Evolutionary conservation across 2,329 filamentous ascomycete genomes (phyloP), one percentile per base, ranked within the genome.

Genomic region (Pestalotiopsis sp.): DNA sequence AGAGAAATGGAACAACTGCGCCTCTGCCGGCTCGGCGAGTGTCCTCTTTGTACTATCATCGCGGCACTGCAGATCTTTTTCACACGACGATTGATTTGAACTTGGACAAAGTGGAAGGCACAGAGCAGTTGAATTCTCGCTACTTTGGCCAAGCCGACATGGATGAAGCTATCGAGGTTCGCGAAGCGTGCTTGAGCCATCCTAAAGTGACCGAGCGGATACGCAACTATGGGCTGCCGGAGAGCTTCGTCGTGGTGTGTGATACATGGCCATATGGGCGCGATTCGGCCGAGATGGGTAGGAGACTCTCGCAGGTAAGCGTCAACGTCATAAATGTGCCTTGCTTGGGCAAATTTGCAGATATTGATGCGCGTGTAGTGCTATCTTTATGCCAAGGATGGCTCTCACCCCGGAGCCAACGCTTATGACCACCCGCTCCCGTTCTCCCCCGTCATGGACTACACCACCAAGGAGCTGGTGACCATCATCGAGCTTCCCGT

Each of bases 401-500:
- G 57, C 57, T 59, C 57, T n/a, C 57, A 59, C 27, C 57, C 57
- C 2, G 57, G 57, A 13, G 57, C 57, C 17, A 59, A 59, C 27
- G 20, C 57, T 36, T 59, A 59, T 59, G 57, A 59, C 25, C 11
- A 59, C 11, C 57, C 57, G 13, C 27, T 59, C 23, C 57, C 57
- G 17, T 59, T 59, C 25, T 59, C 57, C 59, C 86, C 86, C 1
- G 81, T 91, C 31, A 86, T 91, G 83, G 87, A 91, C 71, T 82
- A 85, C 36, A 78, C 81, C 59, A 88, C 84, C n/a, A 82, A 82
- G 69, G 79, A 86, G 70, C 80, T 91, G 57, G 76, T 90, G 58
- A 84, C 87, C 2, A 80, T 91, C 11, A 88, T 91, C 70, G 82
- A 86, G 14, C 82, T 59, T 12, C 57, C 57, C 3, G 17, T 59